Evolutionary conservation across 2,329 filamentous ascomycete species (phyloP), one percentile per base, ranked within the genome.

Genomic region (Penicillium sp.): DNA sequence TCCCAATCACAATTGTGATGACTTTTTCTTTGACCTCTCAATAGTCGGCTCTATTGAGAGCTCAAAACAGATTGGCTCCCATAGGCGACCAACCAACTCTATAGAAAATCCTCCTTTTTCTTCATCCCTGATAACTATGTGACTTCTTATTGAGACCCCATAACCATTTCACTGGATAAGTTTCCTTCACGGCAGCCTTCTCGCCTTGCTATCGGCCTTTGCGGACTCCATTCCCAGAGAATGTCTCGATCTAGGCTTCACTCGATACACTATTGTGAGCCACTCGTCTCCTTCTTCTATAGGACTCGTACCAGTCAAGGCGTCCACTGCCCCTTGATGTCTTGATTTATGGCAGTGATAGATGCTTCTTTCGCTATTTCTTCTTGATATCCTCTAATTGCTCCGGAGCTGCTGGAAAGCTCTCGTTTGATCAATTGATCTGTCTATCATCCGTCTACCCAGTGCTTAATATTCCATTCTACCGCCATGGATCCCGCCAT

Each of bases 31-130:
- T 37, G 33, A 12, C 3, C 20, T 12, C 13, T 37, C 33, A 37
- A 37, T 20, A 37, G 8, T 7, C 42, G 52, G 47, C 39, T 54
- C 60, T 64, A 62, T 65, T 63, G 58, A 64, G 28, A 15, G 42
- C 58, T 54, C 54, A 42, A 59, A 60, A 54, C 35, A 49, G 56
- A 37, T 20, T 12, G 15, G 7, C 33, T 5, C 7, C 2, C 6
- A 9, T 13, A 5, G 13, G 4, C 15, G 6, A 37, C 15, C 15
- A 20, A 3, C 20, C 33, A 37, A 37, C 15, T 37, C 33, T 6
- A 7, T 10, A 8, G 9, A 12, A 12, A 12, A 4, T 1, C 33
- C 6, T 6, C 33, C 20, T 10, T 20, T 37, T 20, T 10, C 15
- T 18, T 18, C 9, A 4, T 20, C 33, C 3, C 8, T 9, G 33